Percentiles rank a stretch among this genome's conserved stretches.
These are phyloP conservation scores for Lactarius trivialis DNA, from an alignment of 768 basidiomycete genomes.

Conservation along the genomic window DNA sequence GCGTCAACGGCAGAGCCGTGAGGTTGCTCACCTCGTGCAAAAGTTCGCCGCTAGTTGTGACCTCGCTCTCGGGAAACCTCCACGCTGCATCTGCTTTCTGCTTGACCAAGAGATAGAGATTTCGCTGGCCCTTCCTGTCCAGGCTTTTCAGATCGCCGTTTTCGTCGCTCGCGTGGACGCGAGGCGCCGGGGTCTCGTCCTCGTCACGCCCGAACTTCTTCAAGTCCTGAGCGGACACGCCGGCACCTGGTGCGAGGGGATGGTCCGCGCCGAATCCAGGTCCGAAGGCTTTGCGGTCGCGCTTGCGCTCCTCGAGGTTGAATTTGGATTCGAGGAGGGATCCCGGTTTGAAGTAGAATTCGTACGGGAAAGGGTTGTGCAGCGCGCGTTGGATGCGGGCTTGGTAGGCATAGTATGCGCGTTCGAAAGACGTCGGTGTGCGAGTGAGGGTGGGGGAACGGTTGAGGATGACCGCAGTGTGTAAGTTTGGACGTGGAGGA, in stretches of 20 bases:
- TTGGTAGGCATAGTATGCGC: conserved; percentile 79
- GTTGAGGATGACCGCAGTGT: conserved; percentile 67
- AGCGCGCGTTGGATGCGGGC: conserved; percentile 76
- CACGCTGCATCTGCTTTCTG: conserved; percentile 46
- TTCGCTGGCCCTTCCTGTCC: conserved; percentile 77
- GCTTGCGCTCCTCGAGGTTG: conserved; percentile 62
- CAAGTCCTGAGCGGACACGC: conserved; percentile 17
- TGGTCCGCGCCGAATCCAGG: conserved; percentile 39
- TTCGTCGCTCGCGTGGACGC: conserved; percentile 55
- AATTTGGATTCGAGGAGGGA: conserved; percentile 80
- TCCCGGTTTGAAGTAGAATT: conserved; percentile 93
- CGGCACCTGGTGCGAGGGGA: conserved; percentile 13
- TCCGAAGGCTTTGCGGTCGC: conserved; percentile 73
- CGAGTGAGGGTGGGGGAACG: conserved; percentile 71
- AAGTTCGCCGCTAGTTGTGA: conserved; percentile 56
- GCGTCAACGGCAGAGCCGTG: not conserved
- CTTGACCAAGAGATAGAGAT: conserved; percentile 80
- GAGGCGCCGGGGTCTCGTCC: conserved; percentile 54
- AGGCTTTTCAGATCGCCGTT: conserved; percentile 61
- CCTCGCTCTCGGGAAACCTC: conserved; percentile 71
- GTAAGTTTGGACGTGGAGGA: conserved; percentile 31
- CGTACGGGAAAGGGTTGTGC: conserved; percentile 79
- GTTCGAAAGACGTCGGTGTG: conserved; percentile 66
- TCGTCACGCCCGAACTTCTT: conserved; percentile 39
- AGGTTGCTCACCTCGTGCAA: conserved; percentile 62